Conservation (phyloP, 2,329 filamentous ascomycete species). For the Septoria linicola region DNA sequence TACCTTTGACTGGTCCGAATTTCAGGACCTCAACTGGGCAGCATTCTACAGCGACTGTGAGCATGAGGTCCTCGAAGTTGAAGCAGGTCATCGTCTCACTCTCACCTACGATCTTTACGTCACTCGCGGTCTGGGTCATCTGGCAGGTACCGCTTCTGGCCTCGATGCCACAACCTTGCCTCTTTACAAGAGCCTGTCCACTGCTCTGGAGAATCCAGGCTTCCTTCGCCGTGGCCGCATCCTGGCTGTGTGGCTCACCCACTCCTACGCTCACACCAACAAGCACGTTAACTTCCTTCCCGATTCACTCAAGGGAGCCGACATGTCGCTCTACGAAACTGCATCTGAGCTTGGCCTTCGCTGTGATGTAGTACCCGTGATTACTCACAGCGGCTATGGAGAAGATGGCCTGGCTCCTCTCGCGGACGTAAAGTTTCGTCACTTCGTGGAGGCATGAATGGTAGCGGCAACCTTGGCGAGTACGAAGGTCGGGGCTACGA, state of each 20-base stretch:
- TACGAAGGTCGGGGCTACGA: too few species aligned
- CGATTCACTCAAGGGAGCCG: slow-evolving; percentile 29
- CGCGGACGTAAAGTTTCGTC: not conserved
- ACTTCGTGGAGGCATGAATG: not conserved
- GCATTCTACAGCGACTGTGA: slow-evolving; percentile 57
- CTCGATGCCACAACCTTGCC: slow-evolving; percentile 40
- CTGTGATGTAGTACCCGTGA: slow-evolving; percentile 6
- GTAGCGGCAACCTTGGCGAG: too few species aligned
- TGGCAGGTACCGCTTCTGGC: slow-evolving; percentile 25
- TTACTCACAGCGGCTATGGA: not conserved
- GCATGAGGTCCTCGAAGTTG: slow-evolving; percentile 54
- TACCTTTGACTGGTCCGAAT: slow-evolving; percentile 45
- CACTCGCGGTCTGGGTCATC: slow-evolving; percentile 38
- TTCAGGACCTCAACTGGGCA: slow-evolving; percentile 45
- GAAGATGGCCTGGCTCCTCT: not conserved
- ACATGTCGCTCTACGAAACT: slow-evolving; percentile 31
- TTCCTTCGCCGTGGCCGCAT: slow-evolving; percentile 35
- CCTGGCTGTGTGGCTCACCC: slow-evolving; percentile 26
- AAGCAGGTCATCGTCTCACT: slow-evolving; percentile 54
- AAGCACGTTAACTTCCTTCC: slow-evolving; percentile 23
- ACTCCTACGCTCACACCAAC: slow-evolving; percentile 31
- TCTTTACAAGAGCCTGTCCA: slow-evolving; percentile 39
- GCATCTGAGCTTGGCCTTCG: slow-evolving; percentile 14
- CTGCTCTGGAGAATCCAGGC: slow-evolving; percentile 21
- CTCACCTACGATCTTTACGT: slow-evolving; percentile 61